Percentiles rank a stretch among this genome's conserved stretches.
phyloP scores from a whole-genome alignment of 805 yeast species.

The Sugiyamaella boreocaroliniensis region DNA sequence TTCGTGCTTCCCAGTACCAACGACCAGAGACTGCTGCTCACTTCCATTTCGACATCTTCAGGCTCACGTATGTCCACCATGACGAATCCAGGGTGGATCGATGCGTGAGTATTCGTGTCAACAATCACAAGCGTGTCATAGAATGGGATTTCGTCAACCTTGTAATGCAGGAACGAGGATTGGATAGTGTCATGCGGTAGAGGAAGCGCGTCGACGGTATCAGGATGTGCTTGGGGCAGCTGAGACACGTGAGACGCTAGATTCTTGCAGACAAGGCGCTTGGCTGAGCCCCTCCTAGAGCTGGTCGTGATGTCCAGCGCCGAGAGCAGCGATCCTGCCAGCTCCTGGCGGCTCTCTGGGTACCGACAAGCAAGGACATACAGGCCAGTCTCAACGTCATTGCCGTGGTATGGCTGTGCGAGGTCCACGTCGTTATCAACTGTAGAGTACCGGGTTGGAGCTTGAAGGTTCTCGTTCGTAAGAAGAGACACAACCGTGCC shows the following conservation, averaged over 20 bases:
- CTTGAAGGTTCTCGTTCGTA: conserved; percentile 21
- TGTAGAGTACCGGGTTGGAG: conserved; percentile 15
- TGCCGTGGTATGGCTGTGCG: neutral
- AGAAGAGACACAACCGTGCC: conserved; percentile 17
- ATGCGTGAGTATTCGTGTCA: conserved; percentile 21
- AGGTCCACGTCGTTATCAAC: conserved; percentile 2
- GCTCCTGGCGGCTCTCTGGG: conserved; percentile 8
- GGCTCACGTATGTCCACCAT: conserved; percentile 27
- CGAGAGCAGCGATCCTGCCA: conserved; percentile 5
- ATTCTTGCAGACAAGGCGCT: conserved; percentile 39
- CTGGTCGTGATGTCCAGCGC: conserved; percentile 14
- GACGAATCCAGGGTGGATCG: conserved; percentile 16
- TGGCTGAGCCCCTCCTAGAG: neutral
- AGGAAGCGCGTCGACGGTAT: conserved; percentile 28
- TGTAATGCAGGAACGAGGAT: conserved; percentile 42
- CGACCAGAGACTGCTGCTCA: conserved; percentile 17
- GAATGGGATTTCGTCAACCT: conserved; percentile 33
- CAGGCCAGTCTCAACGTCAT: conserved; percentile 11
- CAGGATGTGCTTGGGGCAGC: conserved; percentile 46
- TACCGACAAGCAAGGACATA: conserved; percentile 22
- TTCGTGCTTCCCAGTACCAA: conserved; percentile 22
- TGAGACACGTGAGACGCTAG: conserved; percentile 32
- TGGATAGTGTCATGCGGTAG: conserved; percentile 46
- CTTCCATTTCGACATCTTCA: conserved; percentile 17
- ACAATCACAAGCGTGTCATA: conserved; percentile 49